These are phyloP conservation scores for Leccinellum rugosiceps DNA, from an alignment of 768 basidiomycete genomes.

Conservation along the genomic window DNA sequence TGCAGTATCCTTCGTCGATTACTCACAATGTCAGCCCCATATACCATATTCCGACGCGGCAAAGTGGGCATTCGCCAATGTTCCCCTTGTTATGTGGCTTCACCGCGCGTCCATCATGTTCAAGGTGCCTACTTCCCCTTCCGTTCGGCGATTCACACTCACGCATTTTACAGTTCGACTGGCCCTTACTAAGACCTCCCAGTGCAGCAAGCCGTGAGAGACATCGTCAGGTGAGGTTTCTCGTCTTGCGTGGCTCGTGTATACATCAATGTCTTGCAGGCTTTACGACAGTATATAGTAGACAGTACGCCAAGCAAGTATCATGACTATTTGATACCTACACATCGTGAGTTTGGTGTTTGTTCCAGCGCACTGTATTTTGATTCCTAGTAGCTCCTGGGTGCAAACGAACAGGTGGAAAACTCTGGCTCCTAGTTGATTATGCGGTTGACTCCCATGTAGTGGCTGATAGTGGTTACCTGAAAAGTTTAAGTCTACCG, in stretches of 20 bases:
- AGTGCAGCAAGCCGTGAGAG: constrained; percentile 9
- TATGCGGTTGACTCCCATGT: background rate
- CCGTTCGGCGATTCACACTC: background rate
- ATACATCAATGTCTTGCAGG: constrained; percentile 25
- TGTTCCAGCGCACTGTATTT: background rate
- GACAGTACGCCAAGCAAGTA: constrained; percentile 48
- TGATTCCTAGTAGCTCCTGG: constrained; percentile 43
- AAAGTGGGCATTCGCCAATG: constrained; percentile 53
- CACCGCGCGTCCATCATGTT: constrained; percentile 53
- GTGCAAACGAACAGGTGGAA: constrained; percentile 49
- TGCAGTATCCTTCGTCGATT: background rate
- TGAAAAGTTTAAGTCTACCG: constrained; percentile 19
- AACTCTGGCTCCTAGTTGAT: background rate
- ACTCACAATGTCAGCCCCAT: constrained; percentile 33
- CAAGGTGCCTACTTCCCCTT: constrained; percentile 28
- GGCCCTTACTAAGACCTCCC: constrained; percentile 12
- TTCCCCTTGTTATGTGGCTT: constrained; percentile 49
- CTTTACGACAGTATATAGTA: constrained; percentile 44
- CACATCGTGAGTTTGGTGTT: constrained; percentile 39
- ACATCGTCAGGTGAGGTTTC: constrained; percentile 10
- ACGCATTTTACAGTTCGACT: constrained; percentile 17
- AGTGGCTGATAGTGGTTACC: constrained; percentile 30
- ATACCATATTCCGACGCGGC: constrained; percentile 38
- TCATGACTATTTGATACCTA: constrained; percentile 45
- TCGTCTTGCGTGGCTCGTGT: too few species aligned